A percentile compares a stretch with the other conserved stretches of the same genome.
phyloP scores from a whole-genome alignment of 2,329 filamentous ascomycete genomes.

The Plectosphaerella plurivora region DNA sequence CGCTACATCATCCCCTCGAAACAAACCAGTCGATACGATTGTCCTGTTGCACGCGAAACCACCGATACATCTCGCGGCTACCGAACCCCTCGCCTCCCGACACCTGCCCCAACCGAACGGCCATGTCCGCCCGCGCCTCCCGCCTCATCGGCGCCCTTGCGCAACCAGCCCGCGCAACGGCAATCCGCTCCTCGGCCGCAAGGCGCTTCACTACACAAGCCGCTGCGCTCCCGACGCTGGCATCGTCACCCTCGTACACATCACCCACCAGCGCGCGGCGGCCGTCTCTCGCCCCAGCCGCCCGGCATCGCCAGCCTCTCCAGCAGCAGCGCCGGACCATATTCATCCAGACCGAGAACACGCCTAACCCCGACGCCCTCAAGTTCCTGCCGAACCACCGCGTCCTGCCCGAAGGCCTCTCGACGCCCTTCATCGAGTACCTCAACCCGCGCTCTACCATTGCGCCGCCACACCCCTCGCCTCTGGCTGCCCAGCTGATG shows the following conservation, averaged over 20 bases:
- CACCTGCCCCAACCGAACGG: not conserved
- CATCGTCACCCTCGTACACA: not conserved
- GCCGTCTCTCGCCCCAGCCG: constrained; percentile 15
- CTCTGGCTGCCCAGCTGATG: constrained; percentile 83
- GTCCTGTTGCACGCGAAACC: not conserved
- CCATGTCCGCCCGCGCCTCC: not conserved
- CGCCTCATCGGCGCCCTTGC: constrained; percentile 4
- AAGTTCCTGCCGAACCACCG: constrained; percentile 93
- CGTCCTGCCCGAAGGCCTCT: constrained; percentile 71
- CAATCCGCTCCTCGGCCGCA: constrained; percentile 7
- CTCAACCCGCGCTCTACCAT: constrained; percentile 83
- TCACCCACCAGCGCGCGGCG: constrained; percentile 6
- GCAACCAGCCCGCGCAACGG: constrained; percentile 8
- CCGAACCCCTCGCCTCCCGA: not conserved
- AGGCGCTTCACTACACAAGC: not conserved
- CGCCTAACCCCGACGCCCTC: constrained; percentile 90
- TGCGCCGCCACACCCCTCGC: constrained; percentile 83
- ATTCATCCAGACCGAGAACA: constrained; percentile 96
- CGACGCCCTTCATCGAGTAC: constrained; percentile 84
- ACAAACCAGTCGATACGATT: not conserved
- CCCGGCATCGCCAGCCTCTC: not conserved
- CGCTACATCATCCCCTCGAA: not conserved
- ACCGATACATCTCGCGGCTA: not conserved
- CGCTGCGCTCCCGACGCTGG: not conserved
- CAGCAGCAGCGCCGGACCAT: constrained; percentile 57